Evolutionary conservation across 2,329 filamentous ascomycete genomes (phyloP), one percentile per base, ranked within the genome.

Genomic region (Xylariaceae sp.): DNA sequence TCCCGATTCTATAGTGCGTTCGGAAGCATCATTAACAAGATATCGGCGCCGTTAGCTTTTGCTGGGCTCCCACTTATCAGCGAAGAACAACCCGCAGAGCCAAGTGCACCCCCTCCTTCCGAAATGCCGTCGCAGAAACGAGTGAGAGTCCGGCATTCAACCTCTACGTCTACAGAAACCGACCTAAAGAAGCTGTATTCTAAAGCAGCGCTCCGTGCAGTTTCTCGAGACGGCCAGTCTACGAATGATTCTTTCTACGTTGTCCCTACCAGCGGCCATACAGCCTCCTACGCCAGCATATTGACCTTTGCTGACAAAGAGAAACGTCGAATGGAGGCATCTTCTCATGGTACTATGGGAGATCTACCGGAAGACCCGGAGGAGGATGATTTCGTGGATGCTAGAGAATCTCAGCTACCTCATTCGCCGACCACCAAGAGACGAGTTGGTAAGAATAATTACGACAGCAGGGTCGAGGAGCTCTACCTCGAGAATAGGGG

Each of bases 1-100:
- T 84, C 90, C 6, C 85, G 86, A 48, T 99, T 97, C 74, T 99
- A 97, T 73, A 92, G 83, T 53, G 92, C 91, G 1, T 96, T 97
- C 66, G 92, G 92, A 50, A 91, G 83, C 48, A 83, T 97, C 41
- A 90, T 97, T 67, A 94, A 91, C 57, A 89, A 87, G 63, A 83
- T 97, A 10, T 95, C 93, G 0, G 92, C 92, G 0, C 92, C 92
- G 1, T 78, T 99, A 24, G 93, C 92, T 3, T 99, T 97, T 74
- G 91, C 94, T 4, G 93, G 93, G 1, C 81, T 99, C 7, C 94
- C 94, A 0, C 79, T 99, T 4, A 82, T 84, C 23, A 68, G 69
- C 24, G 78, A 81, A 45, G 73, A 75, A 26, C 62, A 64, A 45
- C 66, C 78, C 15, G 78, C 83, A 50, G 81, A 82, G 55, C 67